These are phyloP conservation scores for Penicillium sp. DNA, from an alignment of 2,329 filamentous ascomycete genomes.

Conservation along the genomic window DNA sequence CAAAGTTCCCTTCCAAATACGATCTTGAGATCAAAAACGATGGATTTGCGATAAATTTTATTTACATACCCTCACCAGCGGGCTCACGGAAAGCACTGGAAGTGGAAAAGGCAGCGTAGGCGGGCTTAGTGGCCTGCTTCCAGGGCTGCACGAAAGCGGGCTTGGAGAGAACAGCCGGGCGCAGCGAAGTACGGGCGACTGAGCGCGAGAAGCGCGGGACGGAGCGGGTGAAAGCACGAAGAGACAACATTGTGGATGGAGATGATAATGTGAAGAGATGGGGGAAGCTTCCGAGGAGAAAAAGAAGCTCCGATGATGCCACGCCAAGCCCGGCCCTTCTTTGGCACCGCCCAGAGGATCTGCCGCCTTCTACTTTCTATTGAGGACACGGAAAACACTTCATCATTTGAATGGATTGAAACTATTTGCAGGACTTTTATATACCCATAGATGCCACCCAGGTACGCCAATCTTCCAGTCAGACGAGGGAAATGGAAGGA, in stretches of 20 bases:
- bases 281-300: conserved; percentile 20
- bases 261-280: conserved; percentile 9
- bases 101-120: conserved; percentile 49
- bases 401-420: conserved; percentile 1
- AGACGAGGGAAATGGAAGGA: conserved; percentile 8
- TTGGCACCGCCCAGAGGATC: conserved; percentile 19
- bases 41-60: neutral
- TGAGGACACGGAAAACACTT: neutral
- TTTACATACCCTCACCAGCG: conserved; percentile 46
- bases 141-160: conserved; percentile 51
- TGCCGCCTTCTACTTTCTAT: conserved; percentile 16
- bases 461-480: conserved; percentile 19
- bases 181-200: conserved; percentile 51
- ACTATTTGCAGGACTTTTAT: conserved; percentile 4
- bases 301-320: conserved; percentile 30
- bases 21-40: neutral
- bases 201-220: conserved; percentile 63
- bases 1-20: neutral
- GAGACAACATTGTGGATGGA: conserved; percentile 62
- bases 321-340: conserved; percentile 25
- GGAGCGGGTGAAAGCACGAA: conserved; percentile 64
- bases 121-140: conserved; percentile 43
- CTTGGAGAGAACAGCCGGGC: conserved; percentile 50
- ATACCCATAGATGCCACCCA: conserved; percentile 19
- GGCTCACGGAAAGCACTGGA: conserved; percentile 42